Evolutionary conservation across 257 asterid species (phyloP).

Genomic region (Plantago elongata): DNA sequence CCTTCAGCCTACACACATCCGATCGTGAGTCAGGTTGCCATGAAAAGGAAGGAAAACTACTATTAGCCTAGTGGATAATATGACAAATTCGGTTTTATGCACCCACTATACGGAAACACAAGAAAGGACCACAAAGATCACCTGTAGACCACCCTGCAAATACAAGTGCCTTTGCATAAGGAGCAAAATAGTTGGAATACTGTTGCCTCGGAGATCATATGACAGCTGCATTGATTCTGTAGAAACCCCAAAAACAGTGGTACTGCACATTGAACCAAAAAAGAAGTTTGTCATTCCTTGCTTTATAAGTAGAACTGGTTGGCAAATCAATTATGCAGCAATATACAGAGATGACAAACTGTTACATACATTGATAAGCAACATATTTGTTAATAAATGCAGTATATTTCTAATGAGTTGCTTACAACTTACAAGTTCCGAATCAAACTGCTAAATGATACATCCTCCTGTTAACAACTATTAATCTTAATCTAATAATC

Average conservation of each 20-base stretch:
- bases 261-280: slow-evolving; percentile 20
- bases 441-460: neutral
- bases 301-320: neutral
- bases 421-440: neutral
- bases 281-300: neutral
- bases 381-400: neutral
- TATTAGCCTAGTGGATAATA: neutral
- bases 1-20: slow-evolving; percentile 34
- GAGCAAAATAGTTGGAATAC: slow-evolving; percentile 49
- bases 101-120: neutral
- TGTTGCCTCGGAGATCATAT: slow-evolving; percentile 45
- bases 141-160: slow-evolving; percentile 49
- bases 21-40: neutral
- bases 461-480: neutral
- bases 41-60: neutral
- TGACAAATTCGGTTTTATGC: neutral
- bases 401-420: neutral
- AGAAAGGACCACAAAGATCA: neutral
- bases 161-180: slow-evolving; percentile 52
- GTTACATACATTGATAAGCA: neutral
- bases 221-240: slow-evolving; percentile 61
- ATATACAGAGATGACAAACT: neutral
- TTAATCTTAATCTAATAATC: neutral
- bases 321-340: neutral
- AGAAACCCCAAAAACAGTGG: slow-evolving; percentile 60